These are phyloP conservation scores for Curvularia hawaiiensis DNA, from an alignment of 2,329 filamentous ascomycete genomes.

Conservation along the genomic window DNA sequence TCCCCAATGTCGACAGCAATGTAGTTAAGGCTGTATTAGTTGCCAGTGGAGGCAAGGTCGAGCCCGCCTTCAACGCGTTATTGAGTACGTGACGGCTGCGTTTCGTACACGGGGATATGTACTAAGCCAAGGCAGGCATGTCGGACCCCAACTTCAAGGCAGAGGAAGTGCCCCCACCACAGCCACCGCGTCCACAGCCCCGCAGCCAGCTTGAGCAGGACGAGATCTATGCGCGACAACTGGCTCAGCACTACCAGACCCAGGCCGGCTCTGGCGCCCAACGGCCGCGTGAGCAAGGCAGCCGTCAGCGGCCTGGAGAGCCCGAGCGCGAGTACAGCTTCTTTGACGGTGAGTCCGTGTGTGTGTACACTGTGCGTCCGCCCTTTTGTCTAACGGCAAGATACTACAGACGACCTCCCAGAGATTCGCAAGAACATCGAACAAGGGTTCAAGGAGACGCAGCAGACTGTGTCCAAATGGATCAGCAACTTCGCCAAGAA, in stretches of 20 bases:
- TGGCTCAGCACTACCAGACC: conserved; percentile 84
- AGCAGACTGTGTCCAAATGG: conserved; percentile 91
- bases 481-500: conserved; percentile 90
- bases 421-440: conserved; percentile 90
- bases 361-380: background rate
- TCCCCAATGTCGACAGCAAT: conserved; percentile 77
- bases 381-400: background rate
- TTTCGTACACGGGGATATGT: background rate
- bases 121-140: conserved; percentile 51
- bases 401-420: conserved; percentile 78
- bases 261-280: conserved; percentile 38
- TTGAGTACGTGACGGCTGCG: conserved; percentile 63
- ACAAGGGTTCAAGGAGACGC: conserved; percentile 94
- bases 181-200: conserved; percentile 77
- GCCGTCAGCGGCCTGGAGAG: conserved; percentile 61
- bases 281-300: conserved; percentile 38
- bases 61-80: conserved; percentile 94
- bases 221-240: conserved; percentile 87
- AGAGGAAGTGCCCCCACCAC: conserved; percentile 68
- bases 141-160: conserved; percentile 58
- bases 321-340: conserved; percentile 79
- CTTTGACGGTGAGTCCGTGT: conserved; percentile 67
- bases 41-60: conserved; percentile 85
- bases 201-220: conserved; percentile 87
- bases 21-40: conserved; percentile 87